These are phyloP conservation scores for sorghum (Sorghum bicolor) DNA, from an alignment of 176 grass and related monocot species.

Conservation along the genomic window Sorghum_bicolor_NCBIv3 NC_012878.2:51967001-51967500, in stretches of 20 bases:
- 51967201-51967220: conserved; percentile 59
- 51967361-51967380: conserved; percentile 29
- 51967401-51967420: conserved; percentile 58
- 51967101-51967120: conserved; percentile 80
- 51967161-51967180: conserved; percentile 49
- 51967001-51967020: conserved; percentile 51
- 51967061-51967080: conserved; percentile 81
- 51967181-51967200: conserved; percentile 73
- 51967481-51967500: conserved; percentile 57
- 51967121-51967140: conserved; percentile 73
- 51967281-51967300: conserved; percentile 78
- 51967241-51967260: conserved; percentile 59
- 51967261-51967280: conserved; percentile 52
- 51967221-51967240: conserved; percentile 24
- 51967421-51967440: conserved; percentile 55
- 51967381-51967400: conserved; percentile 34
- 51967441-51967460: conserved; percentile 64
- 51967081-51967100: conserved; percentile 88
- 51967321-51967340: conserved; percentile 34
- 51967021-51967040: conserved; percentile 64
- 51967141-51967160: conserved; percentile 79
- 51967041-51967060: conserved; percentile 68
- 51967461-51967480: conserved; percentile 49
- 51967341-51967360: no score
- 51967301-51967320: conserved; percentile 80